Evolutionary conservation across 108 stramenopile genomes (phyloP).

Genomic region (Cyclostephanos tholiformis): DNA sequence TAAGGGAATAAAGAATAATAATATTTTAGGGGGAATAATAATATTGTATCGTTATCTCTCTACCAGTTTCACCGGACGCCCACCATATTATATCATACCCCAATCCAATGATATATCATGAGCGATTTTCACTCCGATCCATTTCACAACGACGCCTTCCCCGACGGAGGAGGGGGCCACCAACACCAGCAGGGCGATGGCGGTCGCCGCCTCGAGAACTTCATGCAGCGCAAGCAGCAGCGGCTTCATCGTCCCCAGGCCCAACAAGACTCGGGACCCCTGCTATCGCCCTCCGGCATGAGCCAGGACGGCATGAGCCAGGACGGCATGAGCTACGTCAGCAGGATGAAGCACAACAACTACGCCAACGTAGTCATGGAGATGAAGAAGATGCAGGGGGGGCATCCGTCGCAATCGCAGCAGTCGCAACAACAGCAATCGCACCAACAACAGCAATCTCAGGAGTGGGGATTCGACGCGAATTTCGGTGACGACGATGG

Average conservation of each 20-base stretch:
- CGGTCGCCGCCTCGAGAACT: conserved; percentile 29
- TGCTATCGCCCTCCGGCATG: conserved; percentile 17
- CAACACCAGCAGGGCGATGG: no score
- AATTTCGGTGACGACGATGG: not conserved
- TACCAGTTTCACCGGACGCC: no score
- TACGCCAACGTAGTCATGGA: conserved; percentile 48
- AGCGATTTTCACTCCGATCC: conserved; percentile 7
- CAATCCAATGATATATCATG: not conserved
- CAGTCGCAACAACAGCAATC: conserved; percentile 4
- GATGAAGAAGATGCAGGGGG: conserved; percentile 41
- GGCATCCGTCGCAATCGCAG: not conserved
- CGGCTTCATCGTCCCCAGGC: not conserved
- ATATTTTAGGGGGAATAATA: no score
- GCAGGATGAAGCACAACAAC: conserved; percentile 40
- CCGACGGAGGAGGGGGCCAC: not conserved
- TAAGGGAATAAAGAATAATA: no score
- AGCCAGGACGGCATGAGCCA: conserved; percentile 46
- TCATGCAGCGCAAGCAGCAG: conserved; percentile 23
- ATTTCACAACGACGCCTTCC: not conserved
- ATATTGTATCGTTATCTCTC: no score
- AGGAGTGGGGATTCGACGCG: conserved; percentile 5
- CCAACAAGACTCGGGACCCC: not conserved
- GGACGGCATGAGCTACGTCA: conserved; percentile 46
- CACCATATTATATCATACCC: no score
- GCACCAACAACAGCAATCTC: conserved; percentile 2